phyloP scores from a whole-genome alignment of 78 protist genomes.

The Speleostelium caveatum region DNA sequence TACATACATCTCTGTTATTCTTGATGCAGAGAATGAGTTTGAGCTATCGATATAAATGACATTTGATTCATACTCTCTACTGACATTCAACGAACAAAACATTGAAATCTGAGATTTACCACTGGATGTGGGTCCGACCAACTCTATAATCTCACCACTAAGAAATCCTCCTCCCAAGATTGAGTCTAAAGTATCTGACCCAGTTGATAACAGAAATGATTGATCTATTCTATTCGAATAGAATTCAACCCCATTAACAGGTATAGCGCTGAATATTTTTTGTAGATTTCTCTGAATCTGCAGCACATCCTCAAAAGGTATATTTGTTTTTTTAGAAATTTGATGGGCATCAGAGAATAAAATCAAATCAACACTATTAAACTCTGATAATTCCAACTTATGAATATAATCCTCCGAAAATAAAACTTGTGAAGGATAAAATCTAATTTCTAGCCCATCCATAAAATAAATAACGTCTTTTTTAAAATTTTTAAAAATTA shows the following conservation, averaged over 20 bases:
- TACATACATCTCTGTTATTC: slow-evolving; percentile 33
- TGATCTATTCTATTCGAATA: neutral
- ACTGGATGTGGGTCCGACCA: slow-evolving; percentile 20
- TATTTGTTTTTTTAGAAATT: slow-evolving; percentile 2
- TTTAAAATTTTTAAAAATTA: too few relatives aligned
- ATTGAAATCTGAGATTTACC: slow-evolving; percentile 62
- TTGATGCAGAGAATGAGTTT: slow-evolving; percentile 18
- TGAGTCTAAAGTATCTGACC: neutral
- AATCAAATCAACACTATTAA: slow-evolving; percentile 25
- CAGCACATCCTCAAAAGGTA: slow-evolving; percentile 3
- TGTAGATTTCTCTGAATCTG: slow-evolving; percentile 40
- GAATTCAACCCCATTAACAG: neutral
- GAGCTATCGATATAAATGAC: slow-evolving; percentile 52
- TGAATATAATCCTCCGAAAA: too few relatives aligned
- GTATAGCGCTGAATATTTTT: slow-evolving; percentile 9
- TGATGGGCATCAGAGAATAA: neutral
- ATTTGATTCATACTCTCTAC: neutral
- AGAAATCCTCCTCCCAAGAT: slow-evolving; percentile 25
- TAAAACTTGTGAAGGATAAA: too few relatives aligned
- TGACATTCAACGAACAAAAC: neutral
- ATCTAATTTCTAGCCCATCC: too few relatives aligned
- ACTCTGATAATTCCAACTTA: too few relatives aligned
- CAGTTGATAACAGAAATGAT: neutral
- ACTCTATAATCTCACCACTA: slow-evolving; percentile 42
- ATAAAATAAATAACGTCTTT: too few relatives aligned